Base-by-base conservation (phyloP, 768 basidiomycete genomes). In the Rhodosporidiobolus sp. region DNA sequence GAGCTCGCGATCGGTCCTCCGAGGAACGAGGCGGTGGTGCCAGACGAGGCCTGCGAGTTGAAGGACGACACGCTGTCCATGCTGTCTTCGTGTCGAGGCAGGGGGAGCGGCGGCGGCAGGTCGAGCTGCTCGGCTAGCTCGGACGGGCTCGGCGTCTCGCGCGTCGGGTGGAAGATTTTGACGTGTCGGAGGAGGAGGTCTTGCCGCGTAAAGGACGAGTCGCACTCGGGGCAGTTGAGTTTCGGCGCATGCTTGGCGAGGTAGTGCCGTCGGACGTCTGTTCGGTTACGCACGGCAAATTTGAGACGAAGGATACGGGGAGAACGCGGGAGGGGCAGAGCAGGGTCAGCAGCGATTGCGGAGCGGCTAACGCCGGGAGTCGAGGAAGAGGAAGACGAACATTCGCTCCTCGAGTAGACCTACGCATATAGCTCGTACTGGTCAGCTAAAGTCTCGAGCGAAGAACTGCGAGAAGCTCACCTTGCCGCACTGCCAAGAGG, bases 171-270 rank as follows among this genome's bases (percentile, higher is more conserved):
- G 38, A 43, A 64, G 19, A 64, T 24, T 52, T 54, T 64, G 35
- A 64, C 22, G 11, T 64, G 63, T 17, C 63, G 63, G 17, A 54
- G 43, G 7, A 48, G 38, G 30, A 64, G 50, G 30, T 63, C 63
- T 3, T 54, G 63, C 28, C 63, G 52, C 9, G 52, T 26, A 14
- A 64, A 64, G 22, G 63, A 43, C 26, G 50, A 28, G 7, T 43
- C 26, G 63, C 63, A 64, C 22, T 54, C 34, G 12, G 38, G 28
- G 43, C 63, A 64, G n/a, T 38, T 26, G 19, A 64, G 63, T 17
- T 64, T 54, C 16, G 63, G 35, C 8, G 62, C 50, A 19, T 63
- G 38, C 38, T 43, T 43, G 7, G 38, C 38, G 38, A 43, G 38
- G 38, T 43, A 43, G 38, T 43, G 38, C 38, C 38, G 38, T 43